Conservation (phyloP, 2,329 filamentous ascomycete species). For the Torrubiellomyces zombiae region DNA sequence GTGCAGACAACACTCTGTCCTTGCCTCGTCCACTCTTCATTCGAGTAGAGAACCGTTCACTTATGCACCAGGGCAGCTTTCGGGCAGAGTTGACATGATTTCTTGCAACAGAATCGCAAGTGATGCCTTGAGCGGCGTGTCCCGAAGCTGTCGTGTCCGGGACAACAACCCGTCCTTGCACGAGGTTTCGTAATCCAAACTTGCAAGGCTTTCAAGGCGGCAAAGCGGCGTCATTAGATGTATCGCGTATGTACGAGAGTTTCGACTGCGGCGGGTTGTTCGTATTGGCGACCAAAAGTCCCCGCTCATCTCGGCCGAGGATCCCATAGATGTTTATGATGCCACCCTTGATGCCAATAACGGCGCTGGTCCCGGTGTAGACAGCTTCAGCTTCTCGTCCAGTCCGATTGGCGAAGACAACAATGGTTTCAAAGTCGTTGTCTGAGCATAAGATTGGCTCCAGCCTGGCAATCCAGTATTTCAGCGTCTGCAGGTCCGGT, state of each 20-base stretch:
- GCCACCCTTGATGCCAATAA: conserved; percentile 48
- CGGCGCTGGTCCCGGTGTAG: conserved; percentile 60
- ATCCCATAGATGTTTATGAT: conserved; percentile 54
- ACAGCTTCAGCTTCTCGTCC: conserved; percentile 48
- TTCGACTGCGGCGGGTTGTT: conserved; percentile 25
- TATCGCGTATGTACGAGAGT: conserved; percentile 17
- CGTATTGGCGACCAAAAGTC: conserved; percentile 52
- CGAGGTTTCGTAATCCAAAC: too few species aligned
- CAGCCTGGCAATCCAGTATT: conserved; percentile 59
- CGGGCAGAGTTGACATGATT: too few species aligned
- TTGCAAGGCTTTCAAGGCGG: too few species aligned
- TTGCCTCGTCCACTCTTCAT: too few species aligned
- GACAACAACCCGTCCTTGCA: too few species aligned
- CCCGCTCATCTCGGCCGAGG: conserved; percentile 53
- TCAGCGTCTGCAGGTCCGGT: conserved; percentile 56
- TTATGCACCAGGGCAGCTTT: too few species aligned
- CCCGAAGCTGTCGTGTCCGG: too few species aligned
- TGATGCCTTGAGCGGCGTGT: too few species aligned
- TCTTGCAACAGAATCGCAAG: too few species aligned
- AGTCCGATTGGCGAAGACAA: conserved; percentile 55
- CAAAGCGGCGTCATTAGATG: too few species aligned
- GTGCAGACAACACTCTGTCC: too few species aligned
- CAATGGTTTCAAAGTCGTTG: conserved; percentile 39
- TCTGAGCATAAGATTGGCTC: conserved; percentile 44
- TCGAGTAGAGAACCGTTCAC: too few species aligned